Conservation (phyloP, 768 basidiomycete genomes). For the Trametes elegans region DNA sequence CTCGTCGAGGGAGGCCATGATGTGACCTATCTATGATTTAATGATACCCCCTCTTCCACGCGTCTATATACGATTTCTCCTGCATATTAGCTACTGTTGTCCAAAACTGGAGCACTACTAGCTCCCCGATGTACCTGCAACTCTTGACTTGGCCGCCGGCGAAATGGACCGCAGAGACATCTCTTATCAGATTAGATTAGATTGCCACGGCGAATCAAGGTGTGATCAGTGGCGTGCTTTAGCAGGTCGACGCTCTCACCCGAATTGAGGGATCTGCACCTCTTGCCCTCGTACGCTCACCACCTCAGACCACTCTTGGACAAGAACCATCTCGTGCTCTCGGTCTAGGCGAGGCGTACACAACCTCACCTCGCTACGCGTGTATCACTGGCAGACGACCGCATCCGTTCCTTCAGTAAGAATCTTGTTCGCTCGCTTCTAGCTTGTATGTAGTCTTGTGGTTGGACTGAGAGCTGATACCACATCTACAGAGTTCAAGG, state of each 20-base stretch:
- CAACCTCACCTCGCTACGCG: not conserved
- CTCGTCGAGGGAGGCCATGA: too few species aligned
- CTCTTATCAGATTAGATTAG: not conserved
- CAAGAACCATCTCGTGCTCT: not conserved
- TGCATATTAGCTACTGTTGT: too few species aligned
- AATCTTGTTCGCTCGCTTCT: too few species aligned
- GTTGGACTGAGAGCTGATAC: too few species aligned
- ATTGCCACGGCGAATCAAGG: not conserved
- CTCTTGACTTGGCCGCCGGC: too few species aligned
- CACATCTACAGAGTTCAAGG: not conserved
- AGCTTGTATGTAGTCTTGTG: too few species aligned
- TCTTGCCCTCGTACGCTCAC: not conserved
- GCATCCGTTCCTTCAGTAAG: not conserved
- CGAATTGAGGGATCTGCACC: constrained; percentile 13
- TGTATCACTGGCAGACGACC: not conserved
- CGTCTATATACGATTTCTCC: too few species aligned
- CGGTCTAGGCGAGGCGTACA: not conserved
- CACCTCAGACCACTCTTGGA: not conserved
- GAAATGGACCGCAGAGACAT: too few species aligned
- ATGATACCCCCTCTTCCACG: too few species aligned
- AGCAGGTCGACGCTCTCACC: constrained; percentile 1
- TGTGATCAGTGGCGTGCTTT: constrained; percentile 19
- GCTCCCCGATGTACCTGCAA: too few species aligned
- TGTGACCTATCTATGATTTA: too few species aligned
- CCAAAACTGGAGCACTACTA: too few species aligned